A percentile compares a stretch with the other conserved stretches of the same genome.
phyloP scores from a whole-genome alignment of 495 filamentous ascomycete species.

The Tuber calosporum region DNA sequence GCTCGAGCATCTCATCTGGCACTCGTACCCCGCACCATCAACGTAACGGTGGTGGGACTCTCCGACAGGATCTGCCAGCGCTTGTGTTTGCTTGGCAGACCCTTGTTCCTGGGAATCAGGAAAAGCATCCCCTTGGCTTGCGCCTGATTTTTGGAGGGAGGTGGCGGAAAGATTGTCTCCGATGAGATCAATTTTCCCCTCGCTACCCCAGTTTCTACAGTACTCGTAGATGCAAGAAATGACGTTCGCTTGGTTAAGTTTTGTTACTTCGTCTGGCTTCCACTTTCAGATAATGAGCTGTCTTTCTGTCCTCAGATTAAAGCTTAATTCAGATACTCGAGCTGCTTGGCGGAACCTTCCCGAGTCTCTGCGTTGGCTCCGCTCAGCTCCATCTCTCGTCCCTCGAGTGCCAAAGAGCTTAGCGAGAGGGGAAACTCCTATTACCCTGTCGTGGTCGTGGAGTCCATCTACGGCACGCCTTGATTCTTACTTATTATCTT shows the following conservation, averaged over 20 bases:
- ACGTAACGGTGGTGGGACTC: background rate
- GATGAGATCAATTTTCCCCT: background rate
- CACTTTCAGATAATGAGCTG: background rate
- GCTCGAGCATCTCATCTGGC: background rate
- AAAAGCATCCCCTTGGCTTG: background rate
- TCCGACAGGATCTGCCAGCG: background rate
- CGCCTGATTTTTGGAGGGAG: background rate
- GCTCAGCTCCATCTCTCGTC: background rate
- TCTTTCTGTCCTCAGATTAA: background rate
- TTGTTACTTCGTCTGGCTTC: background rate
- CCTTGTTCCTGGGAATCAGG: background rate
- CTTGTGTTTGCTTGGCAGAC: background rate
- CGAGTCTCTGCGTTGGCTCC: conserved; percentile 1
- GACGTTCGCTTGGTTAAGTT: background rate
- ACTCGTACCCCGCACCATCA: background rate
- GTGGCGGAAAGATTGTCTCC: background rate
- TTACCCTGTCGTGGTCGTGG: background rate
- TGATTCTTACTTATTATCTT: background rate
- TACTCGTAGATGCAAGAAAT: background rate
- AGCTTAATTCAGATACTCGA: background rate
- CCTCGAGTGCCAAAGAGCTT: background rate
- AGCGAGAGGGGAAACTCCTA: background rate
- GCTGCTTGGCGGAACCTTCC: background rate
- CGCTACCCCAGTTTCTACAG: background rate
- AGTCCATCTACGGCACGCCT: background rate